These are phyloP conservation scores for Syzygium malaccense DNA, from an alignment of 441 rosid species.

Conservation along the genomic window DNA sequence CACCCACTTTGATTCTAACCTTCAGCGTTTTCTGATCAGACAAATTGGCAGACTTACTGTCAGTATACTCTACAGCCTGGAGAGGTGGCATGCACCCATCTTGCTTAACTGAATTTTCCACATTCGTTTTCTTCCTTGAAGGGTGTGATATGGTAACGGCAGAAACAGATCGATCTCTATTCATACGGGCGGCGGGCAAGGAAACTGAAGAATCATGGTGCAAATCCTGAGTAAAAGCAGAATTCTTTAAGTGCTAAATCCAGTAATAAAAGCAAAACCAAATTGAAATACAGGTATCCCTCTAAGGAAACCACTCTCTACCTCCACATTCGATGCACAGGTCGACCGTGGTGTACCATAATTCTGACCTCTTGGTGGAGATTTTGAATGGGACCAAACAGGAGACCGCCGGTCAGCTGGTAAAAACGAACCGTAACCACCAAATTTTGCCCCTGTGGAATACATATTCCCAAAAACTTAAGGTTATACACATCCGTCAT, in stretches of 20 bases:
- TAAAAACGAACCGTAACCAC: slow-evolving; percentile 97
- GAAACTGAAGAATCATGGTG: slow-evolving; percentile 23
- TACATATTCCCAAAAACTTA: background rate
- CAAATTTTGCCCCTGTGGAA: slow-evolving; percentile 84
- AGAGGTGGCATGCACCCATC: slow-evolving; percentile 35
- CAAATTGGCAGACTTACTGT: slow-evolving; percentile 38
- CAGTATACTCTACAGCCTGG: slow-evolving; percentile 30
- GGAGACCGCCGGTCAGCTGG: slow-evolving; percentile 83
- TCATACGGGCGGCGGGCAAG: slow-evolving; percentile 29
- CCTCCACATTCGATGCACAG: slow-evolving; percentile 59
- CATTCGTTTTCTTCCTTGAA: slow-evolving; percentile 30
- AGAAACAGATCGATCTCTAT: slow-evolving; percentile 35
- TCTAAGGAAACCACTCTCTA: slow-evolving; percentile 13
- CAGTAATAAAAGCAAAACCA: background rate
- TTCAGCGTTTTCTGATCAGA: slow-evolving; percentile 69
- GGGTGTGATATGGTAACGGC: slow-evolving; percentile 20
- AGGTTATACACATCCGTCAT: background rate
- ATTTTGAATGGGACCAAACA: slow-evolving; percentile 47
- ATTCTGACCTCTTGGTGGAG: slow-evolving; percentile 51
- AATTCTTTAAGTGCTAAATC: slow-evolving; percentile 10
- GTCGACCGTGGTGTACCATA: slow-evolving; percentile 49
- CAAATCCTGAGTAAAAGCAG: slow-evolving; percentile 42
- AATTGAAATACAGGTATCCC: background rate
- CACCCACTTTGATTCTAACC: slow-evolving; percentile 81
- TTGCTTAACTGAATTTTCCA: slow-evolving; percentile 33